Percentiles rank a stretch among this genome's conserved stretches.
Evolutionary conservation across 495 filamentous ascomycete species (phyloP).

Genomic region (Astrothelium subdiscretum): DNA sequence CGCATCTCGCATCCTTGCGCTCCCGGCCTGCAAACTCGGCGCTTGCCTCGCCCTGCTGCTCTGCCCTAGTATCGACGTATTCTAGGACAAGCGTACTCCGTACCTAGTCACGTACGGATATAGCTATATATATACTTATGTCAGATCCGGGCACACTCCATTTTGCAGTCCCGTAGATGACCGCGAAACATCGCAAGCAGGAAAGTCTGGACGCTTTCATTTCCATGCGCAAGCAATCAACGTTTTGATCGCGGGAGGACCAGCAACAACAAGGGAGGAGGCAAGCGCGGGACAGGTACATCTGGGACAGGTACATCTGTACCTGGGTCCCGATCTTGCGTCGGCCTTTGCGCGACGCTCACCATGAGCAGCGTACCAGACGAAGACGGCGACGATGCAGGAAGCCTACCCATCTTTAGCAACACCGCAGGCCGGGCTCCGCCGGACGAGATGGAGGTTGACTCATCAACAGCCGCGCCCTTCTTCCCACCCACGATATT

Average conservation of each 20-base stretch:
- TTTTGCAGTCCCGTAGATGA: neutral
- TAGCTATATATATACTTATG: neutral
- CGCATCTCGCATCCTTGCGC: neutral
- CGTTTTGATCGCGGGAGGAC: neutral
- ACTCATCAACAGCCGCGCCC: neutral
- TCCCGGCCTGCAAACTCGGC: neutral
- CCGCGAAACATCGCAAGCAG: neutral
- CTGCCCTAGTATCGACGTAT: too few species aligned
- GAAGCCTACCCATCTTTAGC: neutral
- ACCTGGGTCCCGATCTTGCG: neutral
- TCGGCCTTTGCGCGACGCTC: neutral
- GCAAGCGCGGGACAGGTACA: neutral
- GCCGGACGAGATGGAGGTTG: neutral
- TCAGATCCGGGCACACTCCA: neutral
- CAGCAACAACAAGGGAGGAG: neutral
- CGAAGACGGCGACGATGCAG: neutral
- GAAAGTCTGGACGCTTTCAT: neutral
- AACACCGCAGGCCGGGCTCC: neutral
- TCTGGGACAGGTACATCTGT: neutral
- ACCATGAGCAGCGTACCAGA: neutral
- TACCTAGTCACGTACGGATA: neutral
- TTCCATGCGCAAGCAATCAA: neutral
- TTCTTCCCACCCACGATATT: neutral
- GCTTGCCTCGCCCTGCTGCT: neutral
- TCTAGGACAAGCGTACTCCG: too few species aligned